These are phyloP conservation scores for Petunia axillaris DNA, from an alignment of 257 asterid species.

Conservation along the genomic window DNA sequence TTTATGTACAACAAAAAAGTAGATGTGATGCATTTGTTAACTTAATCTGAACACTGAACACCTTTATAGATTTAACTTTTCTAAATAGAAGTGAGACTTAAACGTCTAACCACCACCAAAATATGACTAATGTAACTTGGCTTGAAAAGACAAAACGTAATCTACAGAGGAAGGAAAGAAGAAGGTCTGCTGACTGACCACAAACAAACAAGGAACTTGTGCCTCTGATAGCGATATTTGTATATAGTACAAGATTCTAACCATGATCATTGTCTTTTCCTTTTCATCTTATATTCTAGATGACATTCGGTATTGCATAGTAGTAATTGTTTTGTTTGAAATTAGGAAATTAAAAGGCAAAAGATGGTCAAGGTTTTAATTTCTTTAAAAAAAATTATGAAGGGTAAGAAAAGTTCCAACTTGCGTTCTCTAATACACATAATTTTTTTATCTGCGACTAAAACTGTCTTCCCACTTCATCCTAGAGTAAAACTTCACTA, in stretches of 20 bases:
- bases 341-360: neutral
- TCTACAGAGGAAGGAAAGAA: neutral
- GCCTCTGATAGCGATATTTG: slow-evolving; percentile 25
- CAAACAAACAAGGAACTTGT: slow-evolving; percentile 23
- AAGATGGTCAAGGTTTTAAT: neutral
- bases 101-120: slow-evolving; percentile 37
- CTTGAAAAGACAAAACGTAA: neutral
- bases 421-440: neutral
- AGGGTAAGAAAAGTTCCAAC: neutral
- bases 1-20: no score
- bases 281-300: neutral
- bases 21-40: no score
- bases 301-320: neutral
- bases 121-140: slow-evolving; percentile 21
- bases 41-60: no score
- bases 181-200: neutral
- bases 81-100: slow-evolving; percentile 38
- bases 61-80: neutral
- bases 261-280: neutral
- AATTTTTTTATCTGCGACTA: no score
- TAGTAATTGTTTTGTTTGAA: neutral
- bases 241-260: neutral
- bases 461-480: neutral
- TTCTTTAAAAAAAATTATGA: neutral
- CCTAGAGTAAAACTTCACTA: neutral